These are phyloP conservation scores for Ceratocystiopsis minuta DNA, from an alignment of 2,329 filamentous ascomycete species.

Conservation along the genomic window DNA sequence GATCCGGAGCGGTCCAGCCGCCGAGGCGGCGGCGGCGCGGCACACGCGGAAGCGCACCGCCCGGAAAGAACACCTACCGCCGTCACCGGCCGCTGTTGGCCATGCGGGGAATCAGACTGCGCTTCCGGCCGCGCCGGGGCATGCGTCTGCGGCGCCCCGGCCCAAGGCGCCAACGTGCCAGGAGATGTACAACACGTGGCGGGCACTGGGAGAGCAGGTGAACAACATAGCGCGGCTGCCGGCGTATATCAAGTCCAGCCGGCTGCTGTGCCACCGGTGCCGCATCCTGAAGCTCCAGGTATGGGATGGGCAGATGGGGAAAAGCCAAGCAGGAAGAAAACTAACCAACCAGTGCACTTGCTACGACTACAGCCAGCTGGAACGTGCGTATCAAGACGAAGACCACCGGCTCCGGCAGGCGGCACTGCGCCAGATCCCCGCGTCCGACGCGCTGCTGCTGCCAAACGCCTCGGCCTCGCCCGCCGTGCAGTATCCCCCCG, in stretches of 20 bases:
- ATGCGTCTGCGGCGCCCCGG: too few relatives aligned
- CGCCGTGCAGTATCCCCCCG: too few relatives aligned
- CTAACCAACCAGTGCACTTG: constrained; percentile 6
- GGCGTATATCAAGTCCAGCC: constrained; percentile 6
- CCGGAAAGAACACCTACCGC: too few relatives aligned
- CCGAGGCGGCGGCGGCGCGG: too few relatives aligned
- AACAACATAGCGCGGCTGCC: constrained; percentile 5
- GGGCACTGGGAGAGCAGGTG: constrained; percentile 6
- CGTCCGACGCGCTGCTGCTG: too few relatives aligned
- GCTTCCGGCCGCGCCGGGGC: too few relatives aligned
- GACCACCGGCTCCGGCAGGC: constrained; percentile 1
- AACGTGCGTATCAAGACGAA: constrained; percentile 1
- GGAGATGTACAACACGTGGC: constrained; percentile 11
- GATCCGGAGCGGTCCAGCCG: too few relatives aligned
- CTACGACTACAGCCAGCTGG: constrained; percentile 8
- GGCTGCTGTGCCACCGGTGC: constrained; percentile 6
- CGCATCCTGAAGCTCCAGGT: constrained; percentile 5
- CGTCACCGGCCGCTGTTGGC: too few relatives aligned
- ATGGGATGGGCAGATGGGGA: background rate
- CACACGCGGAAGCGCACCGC: too few relatives aligned
- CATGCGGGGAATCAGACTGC: too few relatives aligned
- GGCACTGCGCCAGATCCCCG: constrained; percentile 1
- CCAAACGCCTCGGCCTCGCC: too few relatives aligned
- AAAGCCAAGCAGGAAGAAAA: background rate
- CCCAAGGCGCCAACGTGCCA: constrained; percentile 4